phyloP scores from a whole-genome alignment of 768 basidiomycete species.

The Mycena polygramma region DNA sequence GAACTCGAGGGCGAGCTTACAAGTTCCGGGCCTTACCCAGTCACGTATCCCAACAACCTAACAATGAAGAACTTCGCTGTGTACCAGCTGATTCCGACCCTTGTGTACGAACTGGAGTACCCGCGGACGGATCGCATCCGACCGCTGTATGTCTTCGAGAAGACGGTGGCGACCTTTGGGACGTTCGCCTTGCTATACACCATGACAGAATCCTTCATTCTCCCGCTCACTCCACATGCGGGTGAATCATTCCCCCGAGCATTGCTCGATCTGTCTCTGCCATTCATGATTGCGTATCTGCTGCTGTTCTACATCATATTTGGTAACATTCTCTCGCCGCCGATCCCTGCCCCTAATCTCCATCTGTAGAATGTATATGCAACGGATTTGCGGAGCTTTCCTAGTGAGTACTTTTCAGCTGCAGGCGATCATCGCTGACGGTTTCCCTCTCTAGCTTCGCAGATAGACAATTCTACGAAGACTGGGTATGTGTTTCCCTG shows the following conservation, averaged over 20 bases:
- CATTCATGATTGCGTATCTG: slow-evolving; percentile 94
- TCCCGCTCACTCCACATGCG: slow-evolving; percentile 80
- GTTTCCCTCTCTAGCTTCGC: slow-evolving; percentile 74
- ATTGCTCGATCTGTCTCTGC: slow-evolving; percentile 88
- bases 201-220: slow-evolving; percentile 94
- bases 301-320: slow-evolving; percentile 90
- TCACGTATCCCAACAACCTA: slow-evolving; percentile 90
- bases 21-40: slow-evolving; percentile 72
- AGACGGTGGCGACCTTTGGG: slow-evolving; percentile 91
- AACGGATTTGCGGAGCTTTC: slow-evolving; percentile 96
- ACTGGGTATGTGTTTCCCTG: slow-evolving; percentile 73
- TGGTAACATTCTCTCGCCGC: slow-evolving; percentile 56
- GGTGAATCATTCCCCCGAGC: slow-evolving; percentile 82
- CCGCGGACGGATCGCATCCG: slow-evolving; percentile 88
- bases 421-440: slow-evolving; percentile 15
- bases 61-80: slow-evolving; percentile 84
- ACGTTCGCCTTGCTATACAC: slow-evolving; percentile 95
- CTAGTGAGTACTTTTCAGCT: slow-evolving; percentile 63
- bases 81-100: slow-evolving; percentile 90
- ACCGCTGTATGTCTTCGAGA: slow-evolving; percentile 86
- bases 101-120: slow-evolving; percentile 98
- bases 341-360: slow-evolving; percentile 7
- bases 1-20: slow-evolving; percentile 84
- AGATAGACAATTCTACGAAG: slow-evolving; percentile 98
- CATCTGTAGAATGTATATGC: slow-evolving; percentile 87